Conservation (phyloP, 306 rosid species). For the Quercus cerris region DNA sequence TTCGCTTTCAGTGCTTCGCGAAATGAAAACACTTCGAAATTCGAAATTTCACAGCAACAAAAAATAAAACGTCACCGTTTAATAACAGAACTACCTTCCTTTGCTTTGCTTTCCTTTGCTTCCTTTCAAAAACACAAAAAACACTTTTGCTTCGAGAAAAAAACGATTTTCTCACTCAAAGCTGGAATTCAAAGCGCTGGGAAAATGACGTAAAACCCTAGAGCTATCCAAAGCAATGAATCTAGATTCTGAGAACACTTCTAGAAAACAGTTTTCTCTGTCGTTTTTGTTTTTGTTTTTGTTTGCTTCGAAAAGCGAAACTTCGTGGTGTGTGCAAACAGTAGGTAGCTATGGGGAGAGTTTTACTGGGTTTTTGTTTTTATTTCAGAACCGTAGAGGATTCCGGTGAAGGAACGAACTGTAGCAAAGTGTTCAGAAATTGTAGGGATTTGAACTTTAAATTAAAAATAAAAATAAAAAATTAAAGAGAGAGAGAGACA, state of each 20-base stretch:
- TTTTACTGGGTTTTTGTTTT: not conserved
- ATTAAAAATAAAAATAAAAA: no score
- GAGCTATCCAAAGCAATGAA: not conserved
- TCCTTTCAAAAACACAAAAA: not conserved
- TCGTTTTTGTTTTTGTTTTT: no score
- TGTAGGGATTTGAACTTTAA: not conserved
- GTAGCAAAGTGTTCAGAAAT: not conserved
- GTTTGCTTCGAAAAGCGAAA: not conserved
- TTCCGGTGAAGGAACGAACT: not conserved
- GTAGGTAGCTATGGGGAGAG: not conserved
- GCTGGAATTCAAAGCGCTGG: not conserved
- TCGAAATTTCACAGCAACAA: no score
- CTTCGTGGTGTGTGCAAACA: not conserved
- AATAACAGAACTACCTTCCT: not conserved
- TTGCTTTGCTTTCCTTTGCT: not conserved
- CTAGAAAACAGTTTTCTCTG: not conserved
- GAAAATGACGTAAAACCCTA: conserved; percentile 1
- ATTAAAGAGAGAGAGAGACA: no score
- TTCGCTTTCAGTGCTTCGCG: not conserved
- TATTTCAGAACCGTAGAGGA: not conserved
- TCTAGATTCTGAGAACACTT: not conserved
- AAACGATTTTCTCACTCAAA: not conserved
- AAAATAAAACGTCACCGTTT: not conserved
- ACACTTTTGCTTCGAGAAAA: not conserved
- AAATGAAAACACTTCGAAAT: not conserved